Evolutionary conservation across 805 yeast species (phyloP).

Genomic region (Teunomyces cretensis): DNA sequence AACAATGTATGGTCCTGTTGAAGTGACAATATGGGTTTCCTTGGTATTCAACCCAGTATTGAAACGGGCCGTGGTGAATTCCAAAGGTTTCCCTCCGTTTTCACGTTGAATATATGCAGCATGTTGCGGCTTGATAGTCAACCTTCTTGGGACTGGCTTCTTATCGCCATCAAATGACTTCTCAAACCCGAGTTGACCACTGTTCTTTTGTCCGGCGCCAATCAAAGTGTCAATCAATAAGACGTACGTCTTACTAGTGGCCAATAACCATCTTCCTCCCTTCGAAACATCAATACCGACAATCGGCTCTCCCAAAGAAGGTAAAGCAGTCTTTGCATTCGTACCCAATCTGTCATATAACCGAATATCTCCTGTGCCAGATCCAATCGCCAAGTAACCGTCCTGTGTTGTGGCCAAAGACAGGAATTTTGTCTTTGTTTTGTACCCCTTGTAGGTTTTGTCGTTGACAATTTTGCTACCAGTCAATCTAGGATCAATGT

Average conservation of each 20-base stretch:
- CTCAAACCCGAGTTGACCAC: constrained; percentile 61
- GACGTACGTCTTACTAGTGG: constrained; percentile 73
- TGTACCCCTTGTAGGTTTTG: constrained; percentile 40
- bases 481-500: constrained; percentile 74
- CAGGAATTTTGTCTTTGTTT: constrained; percentile 52
- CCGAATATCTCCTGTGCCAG: constrained; percentile 72
- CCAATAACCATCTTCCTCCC: constrained; percentile 80
- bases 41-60: constrained; percentile 64
- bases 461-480: constrained; percentile 58
- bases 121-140: constrained; percentile 72
- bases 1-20: constrained; percentile 79
- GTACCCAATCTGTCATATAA: constrained; percentile 71
- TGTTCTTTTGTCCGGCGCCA: constrained; percentile 56
- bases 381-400: constrained; percentile 77
- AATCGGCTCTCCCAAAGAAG: constrained; percentile 79
- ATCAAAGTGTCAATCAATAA: constrained; percentile 67
- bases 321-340: constrained; percentile 74
- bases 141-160: constrained; percentile 67
- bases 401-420: constrained; percentile 67
- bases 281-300: constrained; percentile 68
- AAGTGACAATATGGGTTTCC: constrained; percentile 72
- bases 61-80: constrained; percentile 74
- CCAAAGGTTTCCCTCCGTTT: constrained; percentile 38
- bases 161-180: constrained; percentile 62
- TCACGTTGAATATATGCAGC: constrained; percentile 51